phyloP scores from a whole-genome alignment of 805 yeast species.

The Candida incommunis region DNA sequence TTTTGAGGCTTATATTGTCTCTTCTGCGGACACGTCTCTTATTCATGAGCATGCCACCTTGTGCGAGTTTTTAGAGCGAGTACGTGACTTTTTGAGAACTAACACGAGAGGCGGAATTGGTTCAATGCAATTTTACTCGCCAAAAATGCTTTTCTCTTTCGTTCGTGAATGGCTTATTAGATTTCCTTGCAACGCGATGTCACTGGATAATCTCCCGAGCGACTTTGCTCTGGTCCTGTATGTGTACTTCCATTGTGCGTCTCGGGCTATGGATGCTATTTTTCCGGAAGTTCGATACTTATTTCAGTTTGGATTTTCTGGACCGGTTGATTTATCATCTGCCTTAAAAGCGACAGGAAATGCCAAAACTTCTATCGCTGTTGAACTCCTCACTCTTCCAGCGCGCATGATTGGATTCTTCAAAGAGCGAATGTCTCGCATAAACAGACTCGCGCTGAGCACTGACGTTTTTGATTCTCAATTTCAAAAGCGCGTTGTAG shows the following conservation, averaged over 20 bases:
- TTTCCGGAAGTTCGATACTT: constrained; percentile 25
- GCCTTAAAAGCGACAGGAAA: constrained; percentile 17
- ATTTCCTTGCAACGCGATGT: constrained; percentile 15
- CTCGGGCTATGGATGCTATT: constrained; percentile 21
- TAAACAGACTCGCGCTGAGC: constrained; percentile 6
- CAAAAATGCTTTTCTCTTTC: constrained; percentile 11
- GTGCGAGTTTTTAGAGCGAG: constrained; percentile 5
- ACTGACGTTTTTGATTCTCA: constrained; percentile 8
- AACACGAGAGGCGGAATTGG: constrained; percentile 4
- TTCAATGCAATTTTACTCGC: constrained; percentile 10
- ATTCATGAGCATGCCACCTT: constrained; percentile 7
- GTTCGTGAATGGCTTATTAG: constrained; percentile 15
- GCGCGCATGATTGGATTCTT: constrained; percentile 5
- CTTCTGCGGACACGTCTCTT: constrained; percentile 5
- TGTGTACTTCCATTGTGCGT: constrained; percentile 22
- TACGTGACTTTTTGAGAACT: constrained; percentile 7
- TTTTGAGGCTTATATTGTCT: constrained; percentile 7
- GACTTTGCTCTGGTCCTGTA: constrained; percentile 14
- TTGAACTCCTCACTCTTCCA: constrained; percentile 11
- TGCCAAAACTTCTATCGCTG: constrained; percentile 18
- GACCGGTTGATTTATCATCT: constrained; percentile 19
- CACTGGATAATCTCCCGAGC: constrained; percentile 2
- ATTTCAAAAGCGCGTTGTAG: constrained; percentile 6
- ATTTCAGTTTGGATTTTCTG: constrained; percentile 23
- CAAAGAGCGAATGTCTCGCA: not conserved